Base-by-base conservation (phyloP, 177 flowering plant genomes). In the Vitis hybrid region DNA sequence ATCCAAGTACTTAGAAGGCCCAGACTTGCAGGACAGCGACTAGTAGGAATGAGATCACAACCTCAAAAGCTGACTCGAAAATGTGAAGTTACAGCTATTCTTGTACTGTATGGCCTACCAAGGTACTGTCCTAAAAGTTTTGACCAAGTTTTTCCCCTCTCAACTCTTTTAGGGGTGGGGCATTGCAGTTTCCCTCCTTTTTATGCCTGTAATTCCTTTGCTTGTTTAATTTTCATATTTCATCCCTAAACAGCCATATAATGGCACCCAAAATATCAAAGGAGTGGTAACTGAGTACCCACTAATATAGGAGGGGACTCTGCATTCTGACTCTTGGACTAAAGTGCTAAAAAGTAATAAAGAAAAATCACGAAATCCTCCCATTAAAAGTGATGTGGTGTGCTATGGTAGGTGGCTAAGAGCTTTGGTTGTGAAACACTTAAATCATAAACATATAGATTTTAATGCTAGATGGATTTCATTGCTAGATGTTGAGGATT, bases 11-110 rank as follows among this genome's bases (percentile, higher is more conserved):
- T 14, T 26, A 83, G 48, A 76, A 85, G 89, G 81, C 92, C 97
- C 26, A 89, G 74, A 75, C 72, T 88, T 33, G 97, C 95, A 8
- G 90, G 94, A 10, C 83, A 80, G 55, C 79, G 85, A 60, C 75
- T 95, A 3, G 70, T 84, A 31, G 95, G 94, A 68, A 84, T 93
- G 84, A 85, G 85, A 77, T 91, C 90, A 55, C 89, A 93, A 52
- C 90, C 77, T 55, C 93, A 90, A 14, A 95, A 88, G 77, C 86
- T 95, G 70, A 84, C 79, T 2, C 78, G 97, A 60, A 91, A 77
- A 82, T 93, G 97, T 83, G 99, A 93, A 80, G 98, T 93, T 69
- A 89, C 99, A 16, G 99, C 99, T 31, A 95, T 95, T 82, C 98
- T 95, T 16, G 93, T 93, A 39, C 76, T 93, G 29, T 95, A 88